Evolutionary conservation across 768 basidiomycete species (phyloP).

Genomic region (Suillus cothurnatus): DNA sequence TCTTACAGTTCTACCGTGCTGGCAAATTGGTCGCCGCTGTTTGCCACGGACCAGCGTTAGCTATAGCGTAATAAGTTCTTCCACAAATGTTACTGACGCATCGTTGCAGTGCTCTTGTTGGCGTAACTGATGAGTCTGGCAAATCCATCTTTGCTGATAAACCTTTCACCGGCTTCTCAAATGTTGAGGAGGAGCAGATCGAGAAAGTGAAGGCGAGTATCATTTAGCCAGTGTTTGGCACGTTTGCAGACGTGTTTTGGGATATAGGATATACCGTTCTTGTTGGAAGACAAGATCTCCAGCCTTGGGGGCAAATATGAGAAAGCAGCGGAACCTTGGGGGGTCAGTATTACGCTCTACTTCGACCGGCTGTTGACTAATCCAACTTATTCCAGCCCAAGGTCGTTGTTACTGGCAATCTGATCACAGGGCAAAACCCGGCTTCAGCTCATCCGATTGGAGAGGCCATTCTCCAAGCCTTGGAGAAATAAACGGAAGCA

Average conservation of each 20-base stretch:
- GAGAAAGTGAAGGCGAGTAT: constrained; percentile 45
- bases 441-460: constrained; percentile 60
- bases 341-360: constrained; percentile 40
- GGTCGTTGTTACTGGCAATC: constrained; percentile 58
- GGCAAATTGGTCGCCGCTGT: constrained; percentile 73
- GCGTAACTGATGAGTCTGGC: constrained; percentile 53
- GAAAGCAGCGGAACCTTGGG: constrained; percentile 59
- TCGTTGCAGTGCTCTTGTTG: constrained; percentile 53
- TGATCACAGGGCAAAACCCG: constrained; percentile 78
- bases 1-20: constrained; percentile 59
- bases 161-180: constrained; percentile 67
- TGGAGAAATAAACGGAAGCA: constrained; percentile 29
- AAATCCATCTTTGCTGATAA: constrained; percentile 68
- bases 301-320: constrained; percentile 67
- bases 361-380: not conserved
- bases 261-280: constrained; percentile 63
- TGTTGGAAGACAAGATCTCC: constrained; percentile 65
- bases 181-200: constrained; percentile 61
- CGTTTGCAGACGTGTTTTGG: not conserved
- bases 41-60: constrained; percentile 76
- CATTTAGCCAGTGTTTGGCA: not conserved
- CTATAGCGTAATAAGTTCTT: constrained; percentile 25
- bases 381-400: constrained; percentile 30
- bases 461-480: constrained; percentile 55
- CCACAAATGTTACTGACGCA: not conserved